phyloP scores from a whole-genome alignment of 805 yeast genomes.

The Phaffomyces opuntiae region DNA sequence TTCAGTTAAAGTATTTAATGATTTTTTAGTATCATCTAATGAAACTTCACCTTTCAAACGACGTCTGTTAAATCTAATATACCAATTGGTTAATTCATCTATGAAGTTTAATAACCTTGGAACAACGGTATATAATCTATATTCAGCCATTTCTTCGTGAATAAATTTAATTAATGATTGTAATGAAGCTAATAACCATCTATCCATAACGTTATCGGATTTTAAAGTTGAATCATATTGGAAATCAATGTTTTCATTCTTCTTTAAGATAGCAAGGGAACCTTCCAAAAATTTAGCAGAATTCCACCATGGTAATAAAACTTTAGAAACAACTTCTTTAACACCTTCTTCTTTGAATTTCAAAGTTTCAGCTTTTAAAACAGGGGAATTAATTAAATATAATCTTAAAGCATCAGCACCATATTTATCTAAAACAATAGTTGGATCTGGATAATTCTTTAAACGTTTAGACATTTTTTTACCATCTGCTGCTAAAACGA shows the following conservation, averaged over 20 bases:
- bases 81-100: conserved; percentile 97
- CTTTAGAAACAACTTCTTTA: conserved; percentile 93
- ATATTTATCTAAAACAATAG: conserved; percentile 67
- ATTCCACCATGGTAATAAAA: conserved; percentile 97
- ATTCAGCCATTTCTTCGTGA: conserved; percentile 83
- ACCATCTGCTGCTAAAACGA: conserved; percentile 96
- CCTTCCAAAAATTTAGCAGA: conserved; percentile 95
- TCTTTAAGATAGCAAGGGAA: conserved; percentile 78
- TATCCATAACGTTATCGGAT: conserved; percentile 91
- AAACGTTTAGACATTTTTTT: conserved; percentile 98
- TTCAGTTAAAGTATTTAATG: conserved; percentile 86
- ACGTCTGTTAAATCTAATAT: conserved; percentile 95
- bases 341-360: conserved; percentile 99
- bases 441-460: conserved; percentile 97
- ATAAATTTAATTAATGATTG: conserved; percentile 84
- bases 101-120: conserved; percentile 84
- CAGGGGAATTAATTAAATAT: conserved; percentile 95
- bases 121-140: conserved; percentile 92
- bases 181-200: conserved; percentile 93
- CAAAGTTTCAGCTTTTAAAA: conserved; percentile 91
- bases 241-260: conserved; percentile 65
- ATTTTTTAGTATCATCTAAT: conserved; percentile 72
- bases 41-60: conserved; percentile 96
- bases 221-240: conserved; percentile 56
- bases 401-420: conserved; percentile 98